Evolutionary conservation across 208 protist species (phyloP), one percentile per base, ranked within the genome.

Genomic region (Endotrypanum monterogeii): DNA sequence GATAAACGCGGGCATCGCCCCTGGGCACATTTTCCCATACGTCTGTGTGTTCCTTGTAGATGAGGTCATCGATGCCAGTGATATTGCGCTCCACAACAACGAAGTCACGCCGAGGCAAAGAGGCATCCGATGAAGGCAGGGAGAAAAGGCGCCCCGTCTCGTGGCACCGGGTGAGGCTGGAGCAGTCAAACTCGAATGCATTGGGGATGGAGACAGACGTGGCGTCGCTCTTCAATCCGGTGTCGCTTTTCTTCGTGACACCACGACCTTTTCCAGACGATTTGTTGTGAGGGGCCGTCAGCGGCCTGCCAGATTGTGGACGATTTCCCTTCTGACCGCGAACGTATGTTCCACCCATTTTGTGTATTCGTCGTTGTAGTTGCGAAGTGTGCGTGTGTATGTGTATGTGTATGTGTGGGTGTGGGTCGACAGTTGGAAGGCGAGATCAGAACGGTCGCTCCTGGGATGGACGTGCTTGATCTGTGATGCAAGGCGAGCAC

Each of bases 1-100:
- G 37, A 54, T 74, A 88, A 1, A 93, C 86, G 7, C 83, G 70
- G 2, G 83, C 89, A 55, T 93, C 82, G 28, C 89, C 89, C 51
- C 82, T 82, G 30, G 89, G 83, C 2, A 93, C 57, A 30, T 80
- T 51, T 71, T 93, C 89, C 89, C 89, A 93, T 55, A 89, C 75
- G 9, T 83, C 76, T 6, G 73, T 60, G 65, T 85, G 70, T 56
- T 79, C 79, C 28, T 44, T 73, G 73, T 93, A 93, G 46, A 93
- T 68, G 20, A 75, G 23, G 58, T 90, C 84, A 62, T 93, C 83
- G 25, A 79, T 77, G n/a, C 89, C 89, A 30, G 60, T 66, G 63
- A 93, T 83, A 46, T 67, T 86, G 46, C 89, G 83, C 77, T 93
- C 86, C 52, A 87, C 83, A 3, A 93, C 72, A 4, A 71, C 48